phyloP scores from a whole-genome alignment of 768 basidiomycete genomes.

The Tulasnella sp. region DNA sequence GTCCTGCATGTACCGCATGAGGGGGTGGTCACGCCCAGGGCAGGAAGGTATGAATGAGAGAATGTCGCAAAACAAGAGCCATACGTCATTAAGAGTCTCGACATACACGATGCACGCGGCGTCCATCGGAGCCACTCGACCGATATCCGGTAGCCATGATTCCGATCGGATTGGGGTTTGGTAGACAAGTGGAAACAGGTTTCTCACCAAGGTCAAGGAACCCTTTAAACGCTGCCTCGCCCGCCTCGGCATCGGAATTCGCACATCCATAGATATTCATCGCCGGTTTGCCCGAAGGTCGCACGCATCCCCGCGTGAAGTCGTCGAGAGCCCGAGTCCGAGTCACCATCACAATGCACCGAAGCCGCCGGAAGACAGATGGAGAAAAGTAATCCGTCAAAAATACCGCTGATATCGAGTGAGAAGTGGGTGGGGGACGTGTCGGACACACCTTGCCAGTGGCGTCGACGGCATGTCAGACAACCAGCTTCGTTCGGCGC shows the following conservation, averaged over 20 bases:
- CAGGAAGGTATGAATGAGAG: not conserved
- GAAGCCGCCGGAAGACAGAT: not conserved
- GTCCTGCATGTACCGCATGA: constrained; percentile 4
- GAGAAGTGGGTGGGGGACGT: not conserved
- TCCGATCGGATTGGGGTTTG: too few relatives aligned
- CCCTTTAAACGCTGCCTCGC: constrained; percentile 12
- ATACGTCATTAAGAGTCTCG: too few relatives aligned
- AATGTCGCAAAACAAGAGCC: not conserved
- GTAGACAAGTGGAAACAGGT: not conserved
- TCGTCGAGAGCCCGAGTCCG: not conserved
- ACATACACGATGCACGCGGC: too few relatives aligned
- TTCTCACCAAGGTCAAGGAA: constrained; percentile 13
- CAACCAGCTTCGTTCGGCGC: constrained; percentile 8
- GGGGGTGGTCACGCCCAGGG: too few relatives aligned
- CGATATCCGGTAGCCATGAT: too few relatives aligned
- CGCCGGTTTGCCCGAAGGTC: not conserved
- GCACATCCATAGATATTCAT: not conserved
- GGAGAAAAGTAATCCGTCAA: not conserved
- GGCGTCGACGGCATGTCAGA: not conserved
- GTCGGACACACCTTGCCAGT: not conserved
- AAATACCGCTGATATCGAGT: not conserved
- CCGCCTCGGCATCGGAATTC: not conserved
- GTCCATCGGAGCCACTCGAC: too few relatives aligned
- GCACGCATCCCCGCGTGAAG: not conserved
- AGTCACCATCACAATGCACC: not conserved